Percentiles rank a stretch among this genome's conserved stretches.
Conservation (phyloP, 768 basidiomycete species). For the Lentinula aciculospora region DNA sequence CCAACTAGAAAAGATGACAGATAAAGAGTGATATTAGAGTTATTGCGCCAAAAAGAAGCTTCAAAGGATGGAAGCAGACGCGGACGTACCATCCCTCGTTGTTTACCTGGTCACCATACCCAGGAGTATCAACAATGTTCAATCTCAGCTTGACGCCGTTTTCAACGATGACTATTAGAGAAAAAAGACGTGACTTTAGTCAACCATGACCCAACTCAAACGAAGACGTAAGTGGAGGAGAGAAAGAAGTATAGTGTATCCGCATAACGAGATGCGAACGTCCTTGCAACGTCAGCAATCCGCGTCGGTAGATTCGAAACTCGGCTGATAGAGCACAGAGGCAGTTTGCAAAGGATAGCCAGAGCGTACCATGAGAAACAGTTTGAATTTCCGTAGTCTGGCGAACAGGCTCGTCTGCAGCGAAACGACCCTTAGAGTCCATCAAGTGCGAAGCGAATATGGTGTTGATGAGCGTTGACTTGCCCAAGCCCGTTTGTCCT, state of each 20-base stretch:
- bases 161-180: conserved; percentile 78
- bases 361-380: conserved; percentile 78
- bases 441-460: conserved; percentile 98
- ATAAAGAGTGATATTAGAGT: conserved; percentile 6
- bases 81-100: conserved; percentile 89
- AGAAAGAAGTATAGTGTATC: not conserved
- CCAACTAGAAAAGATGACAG: conserved; percentile 58
- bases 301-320: not conserved
- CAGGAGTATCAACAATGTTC: conserved; percentile 98
- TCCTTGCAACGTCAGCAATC: not conserved
- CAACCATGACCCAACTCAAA: not conserved
- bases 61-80: conserved; percentile 6
- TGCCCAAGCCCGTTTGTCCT: conserved; percentile 98
- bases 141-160: conserved; percentile 92
- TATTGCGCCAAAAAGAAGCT: not conserved
- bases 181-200: not conserved
- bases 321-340: not conserved
- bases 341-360: conserved; percentile 1
- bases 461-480: conserved; percentile 98
- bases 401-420: conserved; percentile 82
- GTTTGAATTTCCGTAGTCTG: conserved; percentile 98
- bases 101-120: conserved; percentile 98
- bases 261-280: not conserved
- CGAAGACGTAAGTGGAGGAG: not conserved
- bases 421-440: conserved; percentile 92